These are phyloP conservation scores for Nannizziopsis barbatae DNA, from an alignment of 2,329 filamentous ascomycete genomes.

Conservation along the genomic window DNA sequence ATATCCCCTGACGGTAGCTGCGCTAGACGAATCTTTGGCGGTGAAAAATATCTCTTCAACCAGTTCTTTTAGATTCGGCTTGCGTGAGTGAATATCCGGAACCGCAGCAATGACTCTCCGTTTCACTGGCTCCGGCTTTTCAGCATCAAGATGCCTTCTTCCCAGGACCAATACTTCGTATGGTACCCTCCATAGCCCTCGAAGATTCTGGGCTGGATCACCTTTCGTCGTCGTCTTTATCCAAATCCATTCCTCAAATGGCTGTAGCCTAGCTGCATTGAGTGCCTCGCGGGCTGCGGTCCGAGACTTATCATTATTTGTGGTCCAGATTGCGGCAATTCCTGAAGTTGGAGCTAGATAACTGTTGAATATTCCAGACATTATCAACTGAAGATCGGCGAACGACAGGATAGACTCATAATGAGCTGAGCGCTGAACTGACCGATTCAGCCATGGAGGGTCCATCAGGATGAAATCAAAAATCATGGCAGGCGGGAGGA, in stretches of 20 bases:
- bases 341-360: constrained; percentile 18
- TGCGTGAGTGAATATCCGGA: constrained; percentile 54
- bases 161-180: constrained; percentile 49
- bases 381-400: constrained; percentile 22
- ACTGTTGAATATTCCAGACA: constrained; percentile 34
- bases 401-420: constrained; percentile 33
- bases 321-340: constrained; percentile 50
- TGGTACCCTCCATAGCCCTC: constrained; percentile 48
- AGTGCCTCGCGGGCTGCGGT: constrained; percentile 37
- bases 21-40: not conserved
- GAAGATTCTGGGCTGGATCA: constrained; percentile 41
- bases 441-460: constrained; percentile 54
- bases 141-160: constrained; percentile 8
- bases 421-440: constrained; percentile 43
- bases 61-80: constrained; percentile 48
- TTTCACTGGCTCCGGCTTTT: constrained; percentile 20
- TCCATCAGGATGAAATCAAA: constrained; percentile 53
- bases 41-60: constrained; percentile 40
- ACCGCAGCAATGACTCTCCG: constrained; percentile 47
- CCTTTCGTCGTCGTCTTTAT: constrained; percentile 47
- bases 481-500: constrained; percentile 22
- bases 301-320: constrained; percentile 45
- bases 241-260: constrained; percentile 55
- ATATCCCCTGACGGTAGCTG: constrained; percentile 26
- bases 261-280: constrained; percentile 36